Conservation (phyloP, 352 stramenopile species). For the Pythium plurisporium region DNA sequence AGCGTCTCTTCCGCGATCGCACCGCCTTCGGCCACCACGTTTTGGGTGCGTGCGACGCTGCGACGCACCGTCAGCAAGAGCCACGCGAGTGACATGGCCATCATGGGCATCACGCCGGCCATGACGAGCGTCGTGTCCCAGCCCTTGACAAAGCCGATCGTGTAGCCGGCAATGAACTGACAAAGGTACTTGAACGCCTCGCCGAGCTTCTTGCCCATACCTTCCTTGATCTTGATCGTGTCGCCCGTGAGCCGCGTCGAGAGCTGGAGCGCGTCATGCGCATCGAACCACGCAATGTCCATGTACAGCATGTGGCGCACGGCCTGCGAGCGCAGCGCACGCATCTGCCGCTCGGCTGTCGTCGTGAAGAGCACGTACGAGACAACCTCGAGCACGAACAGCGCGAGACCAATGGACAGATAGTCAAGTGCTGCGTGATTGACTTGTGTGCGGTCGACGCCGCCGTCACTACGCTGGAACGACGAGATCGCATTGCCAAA, state of each 20-base stretch:
- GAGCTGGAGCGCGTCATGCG: not conserved
- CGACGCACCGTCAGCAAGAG: not conserved
- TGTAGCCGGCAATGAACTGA: not conserved
- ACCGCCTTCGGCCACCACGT: slow-evolving; percentile 44
- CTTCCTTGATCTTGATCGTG: not conserved
- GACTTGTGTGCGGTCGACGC: not conserved
- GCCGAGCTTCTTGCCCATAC: not conserved
- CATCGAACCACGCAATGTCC: not conserved
- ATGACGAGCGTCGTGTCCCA: not conserved
- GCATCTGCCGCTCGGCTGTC: not conserved
- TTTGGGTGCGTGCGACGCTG: slow-evolving; percentile 17
- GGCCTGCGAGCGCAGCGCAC: not conserved
- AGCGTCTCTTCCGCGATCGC: slow-evolving; percentile 57
- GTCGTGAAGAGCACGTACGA: not conserved
- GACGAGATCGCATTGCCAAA: slow-evolving; percentile 32
- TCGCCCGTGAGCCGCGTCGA: not conserved
- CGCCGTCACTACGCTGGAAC: slow-evolving; percentile 18
- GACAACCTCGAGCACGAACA: not conserved
- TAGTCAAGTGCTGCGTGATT: not conserved
- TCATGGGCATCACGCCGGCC: not conserved
- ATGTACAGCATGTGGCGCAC: not conserved
- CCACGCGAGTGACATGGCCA: not conserved
- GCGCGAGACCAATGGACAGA: not conserved
- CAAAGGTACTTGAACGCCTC: not conserved
- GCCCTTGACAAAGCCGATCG: not conserved